phyloP scores from a whole-genome alignment of 805 yeast species.

The Hagleromyces aurorensis region DNA sequence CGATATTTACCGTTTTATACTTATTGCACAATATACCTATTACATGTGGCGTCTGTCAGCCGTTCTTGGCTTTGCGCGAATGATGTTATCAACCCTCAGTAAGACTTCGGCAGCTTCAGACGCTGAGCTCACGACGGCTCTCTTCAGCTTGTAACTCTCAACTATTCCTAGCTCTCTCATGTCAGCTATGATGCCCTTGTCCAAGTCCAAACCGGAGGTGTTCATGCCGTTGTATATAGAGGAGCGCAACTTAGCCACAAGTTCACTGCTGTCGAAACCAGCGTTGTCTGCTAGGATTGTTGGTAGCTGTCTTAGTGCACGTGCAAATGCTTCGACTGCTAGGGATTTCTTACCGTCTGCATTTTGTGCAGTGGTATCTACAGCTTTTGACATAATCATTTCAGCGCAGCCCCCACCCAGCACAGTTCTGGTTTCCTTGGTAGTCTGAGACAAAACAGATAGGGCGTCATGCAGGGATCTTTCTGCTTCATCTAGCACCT shows the following conservation, averaged over 20 bases:
- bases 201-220: conserved; percentile 85
- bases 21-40: no score
- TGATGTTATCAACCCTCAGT: conserved; percentile 91
- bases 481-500: conserved; percentile 92
- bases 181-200: conserved; percentile 79
- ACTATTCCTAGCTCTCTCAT: conserved; percentile 91
- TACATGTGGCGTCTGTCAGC: conserved; percentile 63
- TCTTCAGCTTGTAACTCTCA: conserved; percentile 85
- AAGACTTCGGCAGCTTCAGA: conserved; percentile 98
- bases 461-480: conserved; percentile 95
- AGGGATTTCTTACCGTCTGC: conserved; percentile 88
- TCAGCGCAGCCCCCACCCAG: conserved; percentile 94
- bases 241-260: conserved; percentile 83
- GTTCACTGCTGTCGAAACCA: conserved; percentile 88
- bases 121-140: conserved; percentile 90
- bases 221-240: conserved; percentile 81
- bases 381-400: conserved; percentile 96
- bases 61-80: conserved; percentile 95
- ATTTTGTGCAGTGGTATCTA: conserved; percentile 84
- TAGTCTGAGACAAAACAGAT: conserved; percentile 91
- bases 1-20: no score
- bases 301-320: conserved; percentile 90
- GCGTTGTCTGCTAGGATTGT: conserved; percentile 95
- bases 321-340: conserved; percentile 91
- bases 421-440: conserved; percentile 83